These are phyloP conservation scores for Penicillium robsamsonii DNA, from an alignment of 495 filamentous ascomycete species.

Conservation along the genomic window DNA sequence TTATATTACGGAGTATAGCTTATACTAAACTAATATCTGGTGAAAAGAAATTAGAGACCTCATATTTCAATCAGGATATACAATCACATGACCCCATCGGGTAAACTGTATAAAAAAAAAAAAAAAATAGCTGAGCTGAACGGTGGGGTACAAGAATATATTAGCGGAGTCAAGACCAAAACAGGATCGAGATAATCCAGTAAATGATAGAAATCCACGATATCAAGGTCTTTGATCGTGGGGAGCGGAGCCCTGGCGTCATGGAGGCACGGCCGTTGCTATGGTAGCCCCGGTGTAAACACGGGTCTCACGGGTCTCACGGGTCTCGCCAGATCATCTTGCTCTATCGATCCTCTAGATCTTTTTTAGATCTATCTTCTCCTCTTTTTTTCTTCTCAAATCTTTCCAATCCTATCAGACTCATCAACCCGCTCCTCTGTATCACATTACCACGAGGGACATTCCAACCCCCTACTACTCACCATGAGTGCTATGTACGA, in stretches of 20 bases:
- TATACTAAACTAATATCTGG: neutral
- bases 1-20: neutral
- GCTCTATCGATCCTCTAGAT: slow-evolving; percentile 25
- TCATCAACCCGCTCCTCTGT: slow-evolving; percentile 3
- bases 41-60: neutral
- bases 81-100: slow-evolving; percentile 20
- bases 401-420: slow-evolving; percentile 3
- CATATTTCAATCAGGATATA: neutral
- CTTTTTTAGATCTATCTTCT: slow-evolving; percentile 20
- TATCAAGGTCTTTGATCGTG: slow-evolving; percentile 10
- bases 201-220: slow-evolving; percentile 18
- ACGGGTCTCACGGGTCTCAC: slow-evolving; percentile 23
- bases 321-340: slow-evolving; percentile 24
- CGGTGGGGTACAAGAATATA: slow-evolving; percentile 26
- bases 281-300: slow-evolving; percentile 48
- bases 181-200: slow-evolving; percentile 23
- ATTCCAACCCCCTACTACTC: slow-evolving; percentile 22
- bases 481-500: slow-evolving; percentile 49
- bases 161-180: slow-evolving; percentile 19
- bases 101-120: neutral
- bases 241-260: slow-evolving; percentile 33
- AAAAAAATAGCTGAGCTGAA: slow-evolving; percentile 23
- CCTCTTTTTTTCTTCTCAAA: slow-evolving; percentile 12
- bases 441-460: slow-evolving; percentile 15
- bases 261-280: slow-evolving; percentile 38